Percentiles rank a stretch among this genome's conserved stretches.
phyloP scores from a whole-genome alignment of 148 eudicot genomes.

The Cornus controversa region DNA sequence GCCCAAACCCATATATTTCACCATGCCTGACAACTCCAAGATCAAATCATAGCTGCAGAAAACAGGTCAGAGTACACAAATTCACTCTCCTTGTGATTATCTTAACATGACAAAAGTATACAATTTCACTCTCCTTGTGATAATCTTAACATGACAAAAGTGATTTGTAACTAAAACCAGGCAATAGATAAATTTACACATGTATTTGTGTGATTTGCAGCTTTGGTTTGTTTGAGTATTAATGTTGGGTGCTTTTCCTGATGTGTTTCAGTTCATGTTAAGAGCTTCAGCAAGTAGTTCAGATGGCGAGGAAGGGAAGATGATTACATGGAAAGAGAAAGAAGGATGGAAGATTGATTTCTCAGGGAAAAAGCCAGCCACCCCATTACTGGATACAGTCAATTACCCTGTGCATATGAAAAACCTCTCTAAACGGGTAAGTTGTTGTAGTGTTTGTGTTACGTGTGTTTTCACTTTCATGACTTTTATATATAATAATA shows the following conservation, averaged over 20 bases:
- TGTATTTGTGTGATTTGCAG: too few species aligned
- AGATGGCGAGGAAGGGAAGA: constrained; percentile 4
- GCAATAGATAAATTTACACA: too few species aligned
- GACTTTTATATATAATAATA: background rate
- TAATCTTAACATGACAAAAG: too few species aligned
- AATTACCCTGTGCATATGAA: constrained; percentile 25
- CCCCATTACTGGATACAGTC: constrained; percentile 32
- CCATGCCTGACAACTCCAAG: background rate
- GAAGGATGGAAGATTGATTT: constrained; percentile 24
- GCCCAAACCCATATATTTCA: background rate
- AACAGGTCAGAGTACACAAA: background rate
- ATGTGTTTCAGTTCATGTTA: constrained; percentile 14
- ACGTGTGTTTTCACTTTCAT: background rate
- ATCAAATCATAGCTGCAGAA: background rate
- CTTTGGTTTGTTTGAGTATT: background rate
- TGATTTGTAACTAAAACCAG: too few species aligned
- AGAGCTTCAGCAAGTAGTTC: constrained; percentile 15
- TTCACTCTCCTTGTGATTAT: background rate
- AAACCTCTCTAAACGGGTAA: constrained; percentile 21
- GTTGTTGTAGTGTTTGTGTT: background rate
- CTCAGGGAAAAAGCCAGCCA: constrained; percentile 27
- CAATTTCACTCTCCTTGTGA: too few species aligned
- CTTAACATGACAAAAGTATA: too few species aligned
- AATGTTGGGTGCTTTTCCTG: background rate
- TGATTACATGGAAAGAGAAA: constrained; percentile 8